Percentiles rank a stretch among this genome's conserved stretches.
Conservation (phyloP, 2,329 filamentous ascomycete genomes). For the Hypomyces rosellus region DNA sequence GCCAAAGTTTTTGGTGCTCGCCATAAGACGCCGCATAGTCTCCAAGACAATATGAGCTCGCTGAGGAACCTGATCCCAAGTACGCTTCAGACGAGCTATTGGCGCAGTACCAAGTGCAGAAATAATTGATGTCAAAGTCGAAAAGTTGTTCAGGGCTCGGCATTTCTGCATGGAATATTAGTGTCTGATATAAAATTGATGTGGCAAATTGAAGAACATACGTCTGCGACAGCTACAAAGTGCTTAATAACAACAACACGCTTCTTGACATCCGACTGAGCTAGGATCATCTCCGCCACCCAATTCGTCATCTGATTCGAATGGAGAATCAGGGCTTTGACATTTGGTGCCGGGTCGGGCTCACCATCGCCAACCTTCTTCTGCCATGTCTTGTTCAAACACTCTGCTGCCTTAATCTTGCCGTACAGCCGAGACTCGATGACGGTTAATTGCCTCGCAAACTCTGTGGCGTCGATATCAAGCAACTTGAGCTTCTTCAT, state of each 20-base stretch:
- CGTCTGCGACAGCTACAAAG: constrained; percentile 92
- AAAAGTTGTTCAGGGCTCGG: constrained; percentile 89
- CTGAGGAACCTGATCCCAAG: constrained; percentile 88
- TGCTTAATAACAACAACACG: constrained; percentile 97
- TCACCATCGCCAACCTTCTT: constrained; percentile 83
- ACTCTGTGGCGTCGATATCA: constrained; percentile 92
- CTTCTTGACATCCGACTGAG: constrained; percentile 90
- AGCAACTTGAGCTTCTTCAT: constrained; percentile 99
- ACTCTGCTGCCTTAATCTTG: constrained; percentile 94
- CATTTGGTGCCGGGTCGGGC: constrained; percentile 81
- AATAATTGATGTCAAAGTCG: constrained; percentile 94
- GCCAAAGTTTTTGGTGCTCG: constrained; percentile 95
- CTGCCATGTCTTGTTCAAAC: constrained; percentile 97
- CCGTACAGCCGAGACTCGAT: constrained; percentile 92
- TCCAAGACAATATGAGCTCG: constrained; percentile 76
- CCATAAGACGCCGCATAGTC: constrained; percentile 90
- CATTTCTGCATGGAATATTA: constrained; percentile 63
- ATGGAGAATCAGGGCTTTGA: constrained; percentile 93
- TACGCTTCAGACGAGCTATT: constrained; percentile 86
- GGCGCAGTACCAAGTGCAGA: constrained; percentile 91
- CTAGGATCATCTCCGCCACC: constrained; percentile 98
- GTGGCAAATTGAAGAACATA: constrained; percentile 41
- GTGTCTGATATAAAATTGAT: constrained; percentile 11
- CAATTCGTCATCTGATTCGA: constrained; percentile 99
- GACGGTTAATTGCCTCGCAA: constrained; percentile 94